Evolutionary conservation across 306 rosid species (phyloP), one percentile per base, ranked within the genome.

Genomic region (Castanea mollissima): DNA sequence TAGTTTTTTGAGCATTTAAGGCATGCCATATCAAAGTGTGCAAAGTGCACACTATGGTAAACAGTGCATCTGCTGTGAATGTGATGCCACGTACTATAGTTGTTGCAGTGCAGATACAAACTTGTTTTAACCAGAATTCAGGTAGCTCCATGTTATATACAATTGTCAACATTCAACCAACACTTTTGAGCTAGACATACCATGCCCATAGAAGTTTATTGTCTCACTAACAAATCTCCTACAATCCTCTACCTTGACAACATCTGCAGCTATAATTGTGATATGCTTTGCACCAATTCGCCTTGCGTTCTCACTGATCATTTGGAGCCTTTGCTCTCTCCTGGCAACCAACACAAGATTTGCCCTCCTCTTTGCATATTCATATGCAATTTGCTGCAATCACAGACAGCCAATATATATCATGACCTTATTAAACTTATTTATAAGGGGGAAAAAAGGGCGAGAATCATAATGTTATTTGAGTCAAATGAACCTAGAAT

Each of bases 161-260:
- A 46, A 46, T 11, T 12, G 14, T 46, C 15, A 46, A 46, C 3
- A 46, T 31, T 21, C 67, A 35, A 19, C 70, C 4, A 74, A 31
- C 5, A 54, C 9, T 20, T 57, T 35, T 35, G 20, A 49, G 5
- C 0, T 18, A 14, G 23, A 23, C 84, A 55, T 93, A 93, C 98
- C 82, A 38, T 89, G 96, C 4, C 97, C 94, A 9, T 77, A 81
- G 75, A 57, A 31, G 79, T 78, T 75, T 2, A 92, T 46, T 29
- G 94, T 86, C 79, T 90, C 90, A 78, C 71, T 70, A 74, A 94
- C 82, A 69, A 94, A 94, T 83, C 91, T 85, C 76, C 88, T 72
- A 29, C 98, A 94, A 3, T 94, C 97, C 58, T 94, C 98, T 87
- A 92, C 97, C 73, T 94, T 94, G 1, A 94, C 97, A 74, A 94